Base-by-base conservation (phyloP, 2,329 filamentous ascomycete genomes). In the Ophiostoma ulmi region DNA sequence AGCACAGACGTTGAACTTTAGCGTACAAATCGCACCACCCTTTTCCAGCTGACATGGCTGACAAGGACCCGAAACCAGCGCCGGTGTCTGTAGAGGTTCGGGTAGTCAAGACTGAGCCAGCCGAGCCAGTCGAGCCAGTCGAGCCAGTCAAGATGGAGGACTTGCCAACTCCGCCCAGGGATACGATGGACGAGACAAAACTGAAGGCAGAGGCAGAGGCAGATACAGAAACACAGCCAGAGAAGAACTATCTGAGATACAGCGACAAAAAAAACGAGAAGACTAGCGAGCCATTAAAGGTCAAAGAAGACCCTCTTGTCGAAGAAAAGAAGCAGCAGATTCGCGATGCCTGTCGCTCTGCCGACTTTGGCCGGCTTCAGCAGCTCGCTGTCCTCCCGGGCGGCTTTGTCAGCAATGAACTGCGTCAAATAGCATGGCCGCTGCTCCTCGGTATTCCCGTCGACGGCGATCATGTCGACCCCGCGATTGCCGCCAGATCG, bases 391-490 rank as follows among this genome's bases (percentile, higher is more conserved):
- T 86, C 69, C 87, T 87, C 1, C 80, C 83, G 69, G 90, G 88
- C n/a, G 91, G 91, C 22, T 84, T 93, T 73, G 77, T 92, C 70
- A 84, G 83, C 26, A 90, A 93, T 77, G 80, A 83, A 38, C 79
- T 95, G 73, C 90, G 94, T 74, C 86, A 87, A 76, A 81, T 83
- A 79, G 93, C 92, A 75, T 97, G 94, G 90, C 89, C 89, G 17
- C 78, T 87, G 11, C 78, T 88, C 13, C 80, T 92, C 6, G 86
- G 85, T 0, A 64, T 74, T 1, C 70, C 73, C 1, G 26, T 71
- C 2, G 71, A 68, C 36, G 31, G 7, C 2, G 68, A 72, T 55
- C 52, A 67, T 5, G 63, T 72, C 14, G 61, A 71, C n/a, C 44
- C 20, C 1, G 38, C 20, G 6, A 65, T 63, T 0, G 73, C 71